These are phyloP conservation scores for Auricularia sp. DNA, from an alignment of 768 basidiomycete species.

Conservation along the genomic window DNA sequence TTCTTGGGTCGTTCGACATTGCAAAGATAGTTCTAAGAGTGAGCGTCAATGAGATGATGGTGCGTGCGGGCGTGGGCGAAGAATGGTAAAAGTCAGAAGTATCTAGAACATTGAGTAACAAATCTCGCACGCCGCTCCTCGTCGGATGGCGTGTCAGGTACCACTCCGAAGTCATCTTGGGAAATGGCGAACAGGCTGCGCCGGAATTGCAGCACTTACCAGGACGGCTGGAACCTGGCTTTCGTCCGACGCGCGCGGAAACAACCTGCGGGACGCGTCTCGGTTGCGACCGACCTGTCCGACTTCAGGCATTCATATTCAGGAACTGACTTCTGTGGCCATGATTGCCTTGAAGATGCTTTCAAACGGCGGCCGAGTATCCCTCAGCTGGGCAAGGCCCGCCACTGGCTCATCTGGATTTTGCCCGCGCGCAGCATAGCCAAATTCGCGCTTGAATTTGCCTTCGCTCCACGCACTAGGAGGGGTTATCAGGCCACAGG, in stretches of 20 bases:
- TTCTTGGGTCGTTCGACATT: slow-evolving; percentile 47
- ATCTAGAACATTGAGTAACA: slow-evolving; percentile 66
- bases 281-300: not conserved
- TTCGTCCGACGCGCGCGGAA: not conserved
- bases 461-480: no score
- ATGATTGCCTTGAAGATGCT: no score
- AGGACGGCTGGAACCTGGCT: not conserved
- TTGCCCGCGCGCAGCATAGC: no score
- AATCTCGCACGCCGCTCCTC: slow-evolving; percentile 70
- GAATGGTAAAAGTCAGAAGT: slow-evolving; percentile 59
- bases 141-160: slow-evolving; percentile 56
- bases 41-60: not conserved
- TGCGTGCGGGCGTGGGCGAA: not conserved
- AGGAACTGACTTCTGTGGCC: no score
- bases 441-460: no score
- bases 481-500: no score
- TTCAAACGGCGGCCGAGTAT: no score
- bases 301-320: no score
- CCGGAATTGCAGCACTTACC: not conserved
- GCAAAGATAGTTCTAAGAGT: slow-evolving; percentile 1
- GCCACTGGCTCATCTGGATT: no score
- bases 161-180: slow-evolving; percentile 86
- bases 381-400: no score
- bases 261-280: not conserved
- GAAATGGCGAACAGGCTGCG: not conserved